A percentile compares a stretch with the other conserved stretches of the same genome.
Evolutionary conservation across 768 basidiomycete genomes (phyloP).

Genomic region (Clitopilus hobsonii): DNA sequence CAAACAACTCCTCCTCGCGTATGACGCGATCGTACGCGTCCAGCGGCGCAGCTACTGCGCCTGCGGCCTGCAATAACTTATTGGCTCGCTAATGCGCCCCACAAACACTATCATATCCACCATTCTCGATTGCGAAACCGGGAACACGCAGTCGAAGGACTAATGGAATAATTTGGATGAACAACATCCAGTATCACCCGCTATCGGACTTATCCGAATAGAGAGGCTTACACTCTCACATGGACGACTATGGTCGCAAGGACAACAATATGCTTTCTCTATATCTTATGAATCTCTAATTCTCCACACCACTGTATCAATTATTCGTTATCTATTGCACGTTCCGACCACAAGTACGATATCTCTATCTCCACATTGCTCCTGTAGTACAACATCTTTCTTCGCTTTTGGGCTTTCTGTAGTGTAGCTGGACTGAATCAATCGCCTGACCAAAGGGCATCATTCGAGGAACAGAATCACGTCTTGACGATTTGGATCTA

Average conservation of each 20-base stretch:
- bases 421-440: no score
- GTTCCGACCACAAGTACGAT: neutral
- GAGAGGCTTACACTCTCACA: neutral
- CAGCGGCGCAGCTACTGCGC: neutral
- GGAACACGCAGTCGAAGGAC: neutral
- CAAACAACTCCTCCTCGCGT: slow-evolving; percentile 10
- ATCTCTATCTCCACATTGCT: no score
- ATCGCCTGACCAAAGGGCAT: no score
- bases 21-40: neutral
- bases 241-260: neutral
- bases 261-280: neutral
- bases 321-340: neutral
- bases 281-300: neutral
- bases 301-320: neutral
- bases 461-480: no score
- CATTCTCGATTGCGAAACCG: neutral
- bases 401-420: neutral
- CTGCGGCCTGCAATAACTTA: neutral
- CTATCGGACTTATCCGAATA: neutral
- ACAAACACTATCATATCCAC: neutral
- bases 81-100: neutral
- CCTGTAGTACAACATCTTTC: neutral
- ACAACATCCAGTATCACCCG: neutral
- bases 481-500: no score
- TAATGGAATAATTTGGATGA: neutral